These are phyloP conservation scores for Tylopilus vinaceipallidus DNA, from an alignment of 768 basidiomycete genomes.

Conservation along the genomic window DNA sequence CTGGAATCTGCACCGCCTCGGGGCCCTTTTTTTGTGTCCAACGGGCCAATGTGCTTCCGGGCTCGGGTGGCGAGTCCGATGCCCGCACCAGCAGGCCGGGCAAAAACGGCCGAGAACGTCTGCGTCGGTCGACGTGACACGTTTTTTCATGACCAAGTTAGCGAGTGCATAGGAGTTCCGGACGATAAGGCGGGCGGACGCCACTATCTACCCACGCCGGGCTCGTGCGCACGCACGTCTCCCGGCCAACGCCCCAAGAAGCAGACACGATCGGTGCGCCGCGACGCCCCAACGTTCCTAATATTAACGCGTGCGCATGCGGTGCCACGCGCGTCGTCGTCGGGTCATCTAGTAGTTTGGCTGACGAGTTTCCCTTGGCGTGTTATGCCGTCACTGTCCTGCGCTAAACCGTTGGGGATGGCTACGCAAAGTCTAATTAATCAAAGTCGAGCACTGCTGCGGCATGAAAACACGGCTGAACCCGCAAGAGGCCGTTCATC, in stretches of 20 bases:
- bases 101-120: background rate
- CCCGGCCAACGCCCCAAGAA: background rate
- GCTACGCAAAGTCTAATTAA: slow-evolving; percentile 9
- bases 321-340: too few relatives aligned
- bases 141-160: slow-evolving; percentile 10
- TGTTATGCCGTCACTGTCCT: too few relatives aligned
- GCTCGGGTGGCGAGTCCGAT: too few relatives aligned
- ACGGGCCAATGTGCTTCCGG: slow-evolving; percentile 17
- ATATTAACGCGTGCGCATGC: background rate
- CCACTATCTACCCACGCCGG: background rate
- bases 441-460: background rate
- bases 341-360: too few relatives aligned
- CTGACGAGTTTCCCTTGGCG: too few relatives aligned
- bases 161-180: too few relatives aligned
- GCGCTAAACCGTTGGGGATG: background rate
- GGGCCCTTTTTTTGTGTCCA: background rate
- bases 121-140: slow-evolving; percentile 18
- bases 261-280: background rate
- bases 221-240: background rate
- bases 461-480: background rate
- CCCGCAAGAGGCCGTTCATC: background rate
- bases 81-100: too few relatives aligned
- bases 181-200: too few relatives aligned
- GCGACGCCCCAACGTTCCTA: background rate
- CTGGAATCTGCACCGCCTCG: background rate